Evolutionary conservation across 2,329 filamentous ascomycete genomes (phyloP), one percentile per base, ranked within the genome.

Genomic region (Keithomyces neogunnii): DNA sequence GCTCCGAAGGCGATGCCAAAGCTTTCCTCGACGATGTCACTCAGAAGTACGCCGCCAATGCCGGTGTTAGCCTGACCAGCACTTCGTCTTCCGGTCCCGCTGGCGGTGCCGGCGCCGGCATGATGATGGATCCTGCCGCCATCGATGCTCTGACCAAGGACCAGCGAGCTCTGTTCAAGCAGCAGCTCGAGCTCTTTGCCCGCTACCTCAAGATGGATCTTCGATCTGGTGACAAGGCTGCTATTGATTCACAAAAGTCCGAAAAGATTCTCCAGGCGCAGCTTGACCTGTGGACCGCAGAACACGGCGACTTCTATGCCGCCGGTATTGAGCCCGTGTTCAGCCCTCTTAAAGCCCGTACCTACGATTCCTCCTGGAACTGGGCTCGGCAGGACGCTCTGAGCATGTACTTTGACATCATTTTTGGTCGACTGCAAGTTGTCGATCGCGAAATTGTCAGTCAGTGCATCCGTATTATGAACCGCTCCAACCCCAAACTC

Each of bases 121-220:
- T 99, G 93, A 96, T 99, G 89, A 97, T 99, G 91, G 93, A 99
- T 63, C 93, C 93, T 7, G 93, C 92, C 39, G 93, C 93, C 49
- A 86, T 99, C 57, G 93, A 99, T 67, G 93, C 93, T 11, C 78
- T 99, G 50, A 99, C 93, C 63, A 97, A 97, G 70, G 93, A 97
- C 65, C 93, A 99, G 71, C 84, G 87, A 57, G 87, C 89, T 30
- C 78, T 99, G 1, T 97, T 97, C 84, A 97, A 97, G 79, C 92
- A 99, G 67, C 93, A 99, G 68, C 81, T 99, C 30, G 93, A 99
- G 74, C 78, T 96, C 26, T 88, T 95, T 59, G 93, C 93, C 4
- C 82, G 92, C 61, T 99, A 99, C 69, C 80, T 99, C 59, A 97
- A 99, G 77, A 87, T 97, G 76, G 93, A 99, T 63, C 84, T 99